These are phyloP conservation scores for Sclerotinia glacialis DNA, from an alignment of 2,329 filamentous ascomycete species.

Conservation along the genomic window DNA sequence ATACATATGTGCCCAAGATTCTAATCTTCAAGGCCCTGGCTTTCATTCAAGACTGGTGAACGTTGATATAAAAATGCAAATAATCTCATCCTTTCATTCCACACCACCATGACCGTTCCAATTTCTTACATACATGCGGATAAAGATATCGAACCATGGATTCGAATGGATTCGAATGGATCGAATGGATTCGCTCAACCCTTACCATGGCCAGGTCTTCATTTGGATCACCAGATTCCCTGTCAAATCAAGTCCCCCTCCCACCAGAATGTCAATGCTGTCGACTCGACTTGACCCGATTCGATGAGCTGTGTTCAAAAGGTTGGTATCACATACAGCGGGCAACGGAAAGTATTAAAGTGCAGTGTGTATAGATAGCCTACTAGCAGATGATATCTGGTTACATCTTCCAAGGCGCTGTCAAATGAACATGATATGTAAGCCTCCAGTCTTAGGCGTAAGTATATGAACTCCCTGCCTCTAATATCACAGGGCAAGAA, in stretches of 20 bases:
- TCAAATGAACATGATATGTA: not conserved
- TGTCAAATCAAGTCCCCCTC: not conserved
- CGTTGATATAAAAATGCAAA: not conserved
- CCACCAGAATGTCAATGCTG: not conserved
- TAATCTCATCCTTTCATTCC: not conserved
- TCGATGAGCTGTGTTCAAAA: not conserved
- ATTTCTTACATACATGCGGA: not conserved
- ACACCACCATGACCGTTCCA: not conserved
- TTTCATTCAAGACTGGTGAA: not conserved
- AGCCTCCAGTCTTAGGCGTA: not conserved
- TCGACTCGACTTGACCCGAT: not conserved
- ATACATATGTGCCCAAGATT: not conserved
- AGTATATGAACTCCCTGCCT: not conserved
- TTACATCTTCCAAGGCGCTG: not conserved
- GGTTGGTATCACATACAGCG: not conserved
- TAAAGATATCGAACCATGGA: not conserved
- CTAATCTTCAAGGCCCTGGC: not conserved
- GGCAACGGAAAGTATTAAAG: not conserved
- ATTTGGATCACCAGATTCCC: not conserved
- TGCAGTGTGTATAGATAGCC: not conserved
- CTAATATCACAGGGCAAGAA: not conserved
- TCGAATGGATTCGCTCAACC: not conserved
- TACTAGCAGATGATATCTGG: not conserved
- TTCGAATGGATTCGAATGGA: not conserved
- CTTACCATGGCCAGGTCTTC: not conserved